Evolutionary conservation across 139 green algal genomes (phyloP), one percentile per base, ranked within the genome.

Genomic region (Tetradesmus lagerheimii): DNA sequence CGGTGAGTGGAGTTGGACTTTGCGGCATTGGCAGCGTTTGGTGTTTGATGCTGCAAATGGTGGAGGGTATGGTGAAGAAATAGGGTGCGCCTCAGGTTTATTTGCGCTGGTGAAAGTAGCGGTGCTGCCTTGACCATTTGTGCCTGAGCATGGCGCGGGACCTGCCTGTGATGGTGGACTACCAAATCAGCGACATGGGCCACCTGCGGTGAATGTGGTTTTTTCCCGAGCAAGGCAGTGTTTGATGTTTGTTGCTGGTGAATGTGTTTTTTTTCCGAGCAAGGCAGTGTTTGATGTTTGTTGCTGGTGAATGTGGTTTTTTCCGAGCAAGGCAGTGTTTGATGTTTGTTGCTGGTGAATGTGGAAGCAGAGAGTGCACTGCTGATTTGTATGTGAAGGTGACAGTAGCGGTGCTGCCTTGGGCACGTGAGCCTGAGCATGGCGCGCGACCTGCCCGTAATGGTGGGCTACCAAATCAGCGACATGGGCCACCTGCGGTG

Each of bases 391-490:
- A n/a, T n/a, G n/a, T n/a, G n/a, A n/a, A 14, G 43, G 43, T 4
- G 43, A 14, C 4, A 4, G 8, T 50, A 8, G 43, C 43, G 43
- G 8, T 50, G 43, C 43, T 50, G 43, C 43, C 8, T 50, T 50
- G 43, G 43, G 5, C 89, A 93, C 37, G 97, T 98, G 34, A 96
- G 95, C 80, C 91, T 99, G 2, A 95, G 90, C 53, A 95, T 99
- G 88, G 96, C 93, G 45, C 97, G 97, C 92, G 96, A 99, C 81
- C 94, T 99, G 79, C 98, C 98, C 2, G 89, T 99, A 14, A 92
- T 98, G 45, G 98, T 98, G 34, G 95, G 99, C 92, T 99, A 99
- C 94, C 83, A 95, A 50, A 98, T 99, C 45, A 93, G 77, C 41
- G 95, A 98, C 85, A 95, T 98, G 85, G 97, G 97, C 35, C 93